Conservation (phyloP, 2,329 filamentous ascomycete genomes). For the Amauroascus verrucosus region DNA sequence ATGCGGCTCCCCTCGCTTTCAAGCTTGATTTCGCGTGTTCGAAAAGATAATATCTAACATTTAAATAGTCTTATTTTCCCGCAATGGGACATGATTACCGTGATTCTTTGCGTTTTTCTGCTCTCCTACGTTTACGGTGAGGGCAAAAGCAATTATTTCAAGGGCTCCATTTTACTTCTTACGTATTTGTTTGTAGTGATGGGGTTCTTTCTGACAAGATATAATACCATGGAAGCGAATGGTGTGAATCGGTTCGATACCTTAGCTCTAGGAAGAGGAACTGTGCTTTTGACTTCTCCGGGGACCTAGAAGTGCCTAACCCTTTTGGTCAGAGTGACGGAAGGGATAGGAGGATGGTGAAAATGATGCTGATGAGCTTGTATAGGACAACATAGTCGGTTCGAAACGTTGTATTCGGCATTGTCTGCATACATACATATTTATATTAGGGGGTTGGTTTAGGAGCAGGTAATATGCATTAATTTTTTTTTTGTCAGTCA, state of each 20-base stretch:
- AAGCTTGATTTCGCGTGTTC: not conserved
- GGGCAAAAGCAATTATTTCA: conserved; percentile 99
- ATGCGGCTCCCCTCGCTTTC: conserved; percentile 21
- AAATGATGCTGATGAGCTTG: not conserved
- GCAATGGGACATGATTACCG: conserved; percentile 97
- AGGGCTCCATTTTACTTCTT: conserved; percentile 86
- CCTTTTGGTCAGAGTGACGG: not conserved
- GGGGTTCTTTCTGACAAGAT: conserved; percentile 79
- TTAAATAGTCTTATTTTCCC: conserved; percentile 69
- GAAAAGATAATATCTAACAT: not conserved
- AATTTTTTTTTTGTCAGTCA: no score
- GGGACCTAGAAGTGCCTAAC: not conserved
- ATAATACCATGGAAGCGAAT: conserved; percentile 44
- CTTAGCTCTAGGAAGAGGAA: conserved; percentile 24
- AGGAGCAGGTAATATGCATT: no score
- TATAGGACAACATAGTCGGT: not conserved
- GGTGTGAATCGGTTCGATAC: conserved; percentile 41
- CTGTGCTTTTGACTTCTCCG: not conserved
- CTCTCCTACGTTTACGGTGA: conserved; percentile 97
- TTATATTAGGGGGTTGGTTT: no score
- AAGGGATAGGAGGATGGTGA: not conserved
- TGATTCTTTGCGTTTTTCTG: conserved; percentile 90
- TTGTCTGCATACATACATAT: no score
- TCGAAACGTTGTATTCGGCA: no score
- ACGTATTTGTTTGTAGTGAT: conserved; percentile 86